Base-by-base conservation (phyloP, 345 rosid genomes). In the Garcia nutans region DNA sequence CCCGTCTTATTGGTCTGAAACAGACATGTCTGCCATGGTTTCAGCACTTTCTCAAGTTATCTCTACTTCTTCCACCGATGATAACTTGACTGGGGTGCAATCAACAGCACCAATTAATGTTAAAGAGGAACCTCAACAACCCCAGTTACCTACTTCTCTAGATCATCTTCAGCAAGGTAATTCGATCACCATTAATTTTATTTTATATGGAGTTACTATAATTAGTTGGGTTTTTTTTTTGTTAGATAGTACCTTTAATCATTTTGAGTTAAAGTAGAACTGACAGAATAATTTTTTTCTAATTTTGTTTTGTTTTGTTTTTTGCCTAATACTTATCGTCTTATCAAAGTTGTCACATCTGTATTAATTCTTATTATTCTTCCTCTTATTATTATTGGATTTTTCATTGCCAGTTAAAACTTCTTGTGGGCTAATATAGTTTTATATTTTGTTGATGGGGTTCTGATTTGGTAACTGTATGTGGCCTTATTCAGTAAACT, bases 1-100 rank as follows among this genome's bases (percentile, higher is more conserved):
- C 16, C 49, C 79, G 41, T 24, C 80, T 52, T 72, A 85, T 73
- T 81, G 92, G 88, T 73, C 91, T 15, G 97, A 88, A 82, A 77
- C 88, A 4, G 99, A 88, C 66, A 90, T 89, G 83, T 86, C 91
- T 12, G 94, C 97, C 67, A 91, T 95, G 96, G 93, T 93, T 76
- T 89, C 93, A 3, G 86, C 90, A 81, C 92, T 95, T 54, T 76
- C 93, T 56, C 91, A 82, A 66, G 89, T 79, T 75, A 91, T 89
- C 50, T 81, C 85, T 28, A 75, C 91, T 37, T 24, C 91, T 37
- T 24, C 69, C 41, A 12, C 60, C 23, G 52, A 42, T 12, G 76
- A 66, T 12, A 68, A 56, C 10, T 59, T 77, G 23, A 13, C 68
- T 31, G 8, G 52, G 65, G 59, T 73, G 73, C 86, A 77, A 77